Evolutionary conservation across 164 flowering plant species (phyloP).

Genomic region (Vitis labrusca): DNA sequence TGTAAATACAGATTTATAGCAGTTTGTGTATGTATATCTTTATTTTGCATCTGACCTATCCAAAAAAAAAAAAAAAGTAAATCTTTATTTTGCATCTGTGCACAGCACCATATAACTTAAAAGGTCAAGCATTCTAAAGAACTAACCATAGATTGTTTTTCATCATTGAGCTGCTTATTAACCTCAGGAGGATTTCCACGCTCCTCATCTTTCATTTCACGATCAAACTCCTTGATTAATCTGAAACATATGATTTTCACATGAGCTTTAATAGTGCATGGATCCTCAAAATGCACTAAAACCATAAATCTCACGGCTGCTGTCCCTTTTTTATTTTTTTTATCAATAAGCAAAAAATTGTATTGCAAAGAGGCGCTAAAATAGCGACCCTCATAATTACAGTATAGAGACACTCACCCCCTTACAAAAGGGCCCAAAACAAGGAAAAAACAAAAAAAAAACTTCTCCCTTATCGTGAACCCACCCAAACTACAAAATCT

Average conservation of each 20-base stretch:
- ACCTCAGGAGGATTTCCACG: slow-evolving; percentile 73
- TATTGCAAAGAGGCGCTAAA: no score
- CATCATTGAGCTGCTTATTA: slow-evolving; percentile 87
- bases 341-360: no score
- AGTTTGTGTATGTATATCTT: no score
- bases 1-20: no score
- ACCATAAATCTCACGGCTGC: not conserved
- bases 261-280: slow-evolving; percentile 6
- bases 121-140: not conserved
- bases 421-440: no score
- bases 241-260: slow-evolving; percentile 34
- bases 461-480: no score
- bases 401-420: no score
- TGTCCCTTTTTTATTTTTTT: no score
- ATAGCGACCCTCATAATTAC: no score
- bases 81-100: not conserved
- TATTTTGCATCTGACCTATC: no score
- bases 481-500: no score
- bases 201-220: slow-evolving; percentile 90
- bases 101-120: not conserved
- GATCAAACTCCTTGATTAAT: slow-evolving; percentile 93
- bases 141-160: slow-evolving; percentile 90
- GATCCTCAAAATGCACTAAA: not conserved
- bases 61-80: not conserved
- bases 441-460: no score